Evolutionary conservation across 2,329 filamentous ascomycete genomes (phyloP), one percentile per base, ranked within the genome.

Genomic region (Sclerotinia subarctica): DNA sequence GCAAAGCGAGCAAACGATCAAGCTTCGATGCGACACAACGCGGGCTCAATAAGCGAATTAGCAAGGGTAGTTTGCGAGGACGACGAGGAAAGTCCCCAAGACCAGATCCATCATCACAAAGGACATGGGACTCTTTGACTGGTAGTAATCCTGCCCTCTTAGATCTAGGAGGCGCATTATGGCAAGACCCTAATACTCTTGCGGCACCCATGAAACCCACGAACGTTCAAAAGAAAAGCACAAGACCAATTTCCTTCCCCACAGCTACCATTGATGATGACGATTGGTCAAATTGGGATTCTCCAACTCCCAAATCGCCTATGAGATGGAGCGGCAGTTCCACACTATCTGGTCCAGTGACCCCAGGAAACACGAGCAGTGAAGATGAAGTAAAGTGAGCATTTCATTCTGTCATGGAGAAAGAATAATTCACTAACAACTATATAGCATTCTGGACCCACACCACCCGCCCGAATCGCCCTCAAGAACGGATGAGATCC

Each of bases 281-380:
- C 72, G 86, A 88, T 77, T 90, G 87, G 87, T 82, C 84, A 10
- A 88, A 84, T 76, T 90, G 88, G 87, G 87, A 90, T 69, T 82
- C 81, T 24, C 82, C 83, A 53, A 81, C 79, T 46, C 84, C 86
- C 2, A 81, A 80, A 76, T 85, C 85, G 21, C 82, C 86, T 5
- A 42, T 57, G 21, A 82, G 87, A 70, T 89, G 87, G 87, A 89
- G 87, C 77, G 87, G 86, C 54, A 88, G 75, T 67, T 76, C 57
- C 13, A 64, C 42, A 5, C 11, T 49, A 13, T 64, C 76, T 24
- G 71, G 73, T 26, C 75, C 74, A 38, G 68, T 70, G 44, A 76
- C 76, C 21, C 76, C 75, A 8, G 72, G 70, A 15, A 69, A 72
- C 47, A 66, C 56, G 7, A 73, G 68, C 35, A 47, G 56, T 8